phyloP scores from a whole-genome alignment of 768 basidiomycete species.

The Podaxis sp. region DNA sequence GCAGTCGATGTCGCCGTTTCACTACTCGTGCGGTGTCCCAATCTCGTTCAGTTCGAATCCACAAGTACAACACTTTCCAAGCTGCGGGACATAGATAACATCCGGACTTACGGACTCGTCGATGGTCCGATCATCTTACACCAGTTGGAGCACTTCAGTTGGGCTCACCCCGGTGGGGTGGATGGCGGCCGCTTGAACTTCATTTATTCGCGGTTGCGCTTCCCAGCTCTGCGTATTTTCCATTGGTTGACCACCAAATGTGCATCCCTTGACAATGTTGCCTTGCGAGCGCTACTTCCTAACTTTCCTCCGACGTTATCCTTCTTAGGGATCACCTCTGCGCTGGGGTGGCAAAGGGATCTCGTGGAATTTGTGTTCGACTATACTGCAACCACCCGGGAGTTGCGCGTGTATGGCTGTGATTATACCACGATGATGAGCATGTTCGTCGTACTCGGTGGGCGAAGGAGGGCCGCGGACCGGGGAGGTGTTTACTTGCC shows the following conservation, averaged over 20 bases:
- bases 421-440: background rate
- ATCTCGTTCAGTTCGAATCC: background rate
- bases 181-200: background rate
- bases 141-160: background rate
- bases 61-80: background rate
- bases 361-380: background rate
- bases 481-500: too few species aligned
- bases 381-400: background rate
- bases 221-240: background rate
- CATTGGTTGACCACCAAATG: background rate
- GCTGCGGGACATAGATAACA: background rate
- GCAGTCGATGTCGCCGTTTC: background rate
- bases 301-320: background rate
- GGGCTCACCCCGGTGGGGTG: background rate
- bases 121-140: background rate
- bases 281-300: background rate
- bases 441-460: too few species aligned
- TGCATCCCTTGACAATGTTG: background rate
- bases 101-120: background rate
- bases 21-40: slow-evolving; percentile 1
- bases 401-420: background rate
- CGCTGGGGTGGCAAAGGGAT: background rate
- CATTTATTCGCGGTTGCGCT: background rate
- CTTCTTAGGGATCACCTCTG: background rate
- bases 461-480: too few species aligned